phyloP scores from a whole-genome alignment of 495 filamentous ascomycete species.

The Aspergillus bridgeri region DNA sequence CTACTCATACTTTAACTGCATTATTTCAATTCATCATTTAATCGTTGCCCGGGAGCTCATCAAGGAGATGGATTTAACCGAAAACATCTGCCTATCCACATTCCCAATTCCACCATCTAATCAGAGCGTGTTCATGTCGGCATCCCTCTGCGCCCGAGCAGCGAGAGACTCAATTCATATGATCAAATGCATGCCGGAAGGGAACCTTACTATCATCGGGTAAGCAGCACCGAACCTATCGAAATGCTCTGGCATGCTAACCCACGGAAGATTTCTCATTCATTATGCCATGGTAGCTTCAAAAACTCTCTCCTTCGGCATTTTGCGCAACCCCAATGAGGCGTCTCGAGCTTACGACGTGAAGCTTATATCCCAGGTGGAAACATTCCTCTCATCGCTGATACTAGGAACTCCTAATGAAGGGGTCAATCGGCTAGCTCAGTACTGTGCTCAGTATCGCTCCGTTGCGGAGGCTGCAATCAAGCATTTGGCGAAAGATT shows the following conservation, averaged over 20 bases:
- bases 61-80: slow-evolving; percentile 3
- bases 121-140: slow-evolving; percentile 15
- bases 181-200: slow-evolving; percentile 16
- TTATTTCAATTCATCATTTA: slow-evolving; percentile 20
- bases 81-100: slow-evolving; percentile 1
- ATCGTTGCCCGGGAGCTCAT: slow-evolving; percentile 7
- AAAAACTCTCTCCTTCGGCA: slow-evolving; percentile 17
- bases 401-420: slow-evolving; percentile 8
- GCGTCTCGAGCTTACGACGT: slow-evolving; percentile 11
- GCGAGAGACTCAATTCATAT: slow-evolving; percentile 19
- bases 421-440: slow-evolving; percentile 7
- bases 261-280: slow-evolving; percentile 6
- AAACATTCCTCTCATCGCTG: slow-evolving; percentile 14
- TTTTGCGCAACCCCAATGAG: slow-evolving; percentile 17
- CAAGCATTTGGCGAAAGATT: not conserved
- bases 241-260: not conserved
- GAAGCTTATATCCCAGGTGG: slow-evolving; percentile 16
- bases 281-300: slow-evolving; percentile 21
- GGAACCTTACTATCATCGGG: slow-evolving; percentile 13
- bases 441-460: slow-evolving; percentile 17
- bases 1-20: slow-evolving; percentile 20
- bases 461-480: slow-evolving; percentile 12
- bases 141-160: slow-evolving; percentile 15
- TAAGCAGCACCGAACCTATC: slow-evolving; percentile 1
- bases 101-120: not conserved